Evolutionary conservation across 345 rosid genomes (phyloP).

Genomic region (Corchorus capsularis): DNA sequence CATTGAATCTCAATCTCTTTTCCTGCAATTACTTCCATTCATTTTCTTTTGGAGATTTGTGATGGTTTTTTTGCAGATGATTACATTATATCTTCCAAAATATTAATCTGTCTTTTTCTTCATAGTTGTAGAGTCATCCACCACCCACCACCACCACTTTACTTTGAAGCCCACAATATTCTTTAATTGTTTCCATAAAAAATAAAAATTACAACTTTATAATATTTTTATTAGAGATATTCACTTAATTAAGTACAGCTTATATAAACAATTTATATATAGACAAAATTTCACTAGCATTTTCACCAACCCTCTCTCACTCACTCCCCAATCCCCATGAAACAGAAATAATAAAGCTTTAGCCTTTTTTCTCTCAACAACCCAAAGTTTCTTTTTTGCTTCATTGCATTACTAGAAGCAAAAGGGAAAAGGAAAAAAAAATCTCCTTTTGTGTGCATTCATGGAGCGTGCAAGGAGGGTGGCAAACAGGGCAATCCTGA

Average conservation of each 20-base stretch:
- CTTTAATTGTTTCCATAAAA: not conserved
- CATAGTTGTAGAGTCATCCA: slow-evolving; percentile 36
- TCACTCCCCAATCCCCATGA: slow-evolving; percentile 28
- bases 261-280: slow-evolving; percentile 5
- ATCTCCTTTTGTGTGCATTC: slow-evolving; percentile 6
- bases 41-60: slow-evolving; percentile 28
- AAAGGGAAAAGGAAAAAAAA: not conserved
- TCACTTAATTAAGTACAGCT: not conserved
- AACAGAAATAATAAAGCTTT: slow-evolving; percentile 23
- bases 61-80: slow-evolving; percentile 15
- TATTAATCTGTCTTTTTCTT: slow-evolving; percentile 40
- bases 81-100: slow-evolving; percentile 16
- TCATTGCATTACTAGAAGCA: not conserved
- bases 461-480: slow-evolving; percentile 96
- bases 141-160: slow-evolving; percentile 40
- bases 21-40: slow-evolving; percentile 58
- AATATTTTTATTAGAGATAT: not conserved
- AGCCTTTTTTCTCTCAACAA: not conserved
- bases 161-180: slow-evolving; percentile 24
- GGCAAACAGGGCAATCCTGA: slow-evolving; percentile 80
- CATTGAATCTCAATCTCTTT: slow-evolving; percentile 69
- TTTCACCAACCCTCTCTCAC: slow-evolving; percentile 33
- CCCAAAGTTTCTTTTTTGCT: slow-evolving; percentile 23
- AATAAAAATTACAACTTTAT: not conserved
- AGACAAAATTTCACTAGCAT: slow-evolving; percentile 22